These are phyloP conservation scores for Ilyonectria robusta DNA, from an alignment of 2,329 filamentous ascomycete species.

Conservation along the genomic window DNA sequence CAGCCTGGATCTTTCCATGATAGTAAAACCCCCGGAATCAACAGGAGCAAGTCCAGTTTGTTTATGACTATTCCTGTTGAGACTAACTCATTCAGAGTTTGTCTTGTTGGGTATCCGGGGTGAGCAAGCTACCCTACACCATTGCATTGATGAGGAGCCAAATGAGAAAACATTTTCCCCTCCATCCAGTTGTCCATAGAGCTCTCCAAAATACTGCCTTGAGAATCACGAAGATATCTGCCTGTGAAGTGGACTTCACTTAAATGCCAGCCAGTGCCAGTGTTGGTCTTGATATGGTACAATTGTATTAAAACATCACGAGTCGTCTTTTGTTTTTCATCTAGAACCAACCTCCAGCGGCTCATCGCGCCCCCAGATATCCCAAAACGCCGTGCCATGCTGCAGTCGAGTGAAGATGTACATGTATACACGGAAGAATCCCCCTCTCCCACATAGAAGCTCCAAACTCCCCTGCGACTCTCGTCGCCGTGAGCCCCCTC, in stretches of 20 bases:
- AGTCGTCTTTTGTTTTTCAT: constrained; percentile 49
- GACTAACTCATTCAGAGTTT: neutral
- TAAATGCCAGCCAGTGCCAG: neutral
- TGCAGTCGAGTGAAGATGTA: constrained; percentile 69
- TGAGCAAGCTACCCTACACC: neutral
- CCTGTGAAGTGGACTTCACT: neutral
- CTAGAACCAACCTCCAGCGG: constrained; percentile 50
- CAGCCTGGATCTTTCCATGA: neutral
- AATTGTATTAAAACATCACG: constrained; percentile 49
- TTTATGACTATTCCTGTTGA: neutral
- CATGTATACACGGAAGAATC: constrained; percentile 54
- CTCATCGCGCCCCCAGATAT: constrained; percentile 48
- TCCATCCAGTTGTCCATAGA: neutral
- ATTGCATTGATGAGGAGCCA: neutral
- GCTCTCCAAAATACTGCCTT: no score
- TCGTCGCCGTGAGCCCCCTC: constrained; percentile 11
- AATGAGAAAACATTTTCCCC: neutral
- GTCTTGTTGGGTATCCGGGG: neutral
- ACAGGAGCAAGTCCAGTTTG: no score
- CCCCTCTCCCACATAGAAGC: constrained; percentile 30
- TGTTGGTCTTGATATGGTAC: constrained; percentile 42
- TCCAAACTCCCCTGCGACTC: constrained; percentile 31
- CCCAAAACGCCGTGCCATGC: constrained; percentile 67
- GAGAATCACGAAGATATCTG: neutral
- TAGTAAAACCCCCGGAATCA: neutral